Conservation (phyloP, 1,139 yeast genomes). For the Candida glucosophila region DNA sequence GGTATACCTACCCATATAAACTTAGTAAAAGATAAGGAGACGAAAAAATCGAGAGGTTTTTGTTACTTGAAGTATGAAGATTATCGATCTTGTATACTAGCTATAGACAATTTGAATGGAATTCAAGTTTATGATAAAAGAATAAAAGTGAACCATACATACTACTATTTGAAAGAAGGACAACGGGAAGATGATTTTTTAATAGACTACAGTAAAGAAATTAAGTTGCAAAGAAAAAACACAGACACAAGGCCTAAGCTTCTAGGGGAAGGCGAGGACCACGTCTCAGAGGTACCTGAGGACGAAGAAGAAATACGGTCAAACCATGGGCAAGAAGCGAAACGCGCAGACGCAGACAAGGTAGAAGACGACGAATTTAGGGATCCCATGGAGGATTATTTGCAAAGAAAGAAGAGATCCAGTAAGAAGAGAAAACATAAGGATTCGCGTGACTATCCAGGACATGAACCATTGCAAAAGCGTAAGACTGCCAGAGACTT, state of each 20-base stretch:
- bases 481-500: no score
- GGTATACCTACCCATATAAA: conserved; percentile 81
- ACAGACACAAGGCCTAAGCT: conserved; percentile 1
- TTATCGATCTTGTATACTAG: conserved; percentile 71
- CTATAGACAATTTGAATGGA: conserved; percentile 86
- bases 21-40: conserved; percentile 57
- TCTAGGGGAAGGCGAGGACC: conserved; percentile 4
- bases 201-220: conserved; percentile 18
- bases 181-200: conserved; percentile 38
- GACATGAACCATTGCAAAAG: no score
- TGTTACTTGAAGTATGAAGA: conserved; percentile 80
- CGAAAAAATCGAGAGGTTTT: conserved; percentile 69
- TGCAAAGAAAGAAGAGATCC: conserved; percentile 3
- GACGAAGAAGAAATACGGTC: conserved; percentile 1
- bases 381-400: conserved; percentile 11
- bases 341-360: conserved; percentile 1
- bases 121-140: conserved; percentile 47
- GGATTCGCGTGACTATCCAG: no score
- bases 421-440: no score
- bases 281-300: conserved; percentile 8
- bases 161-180: conserved; percentile 48
- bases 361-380: conserved; percentile 9
- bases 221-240: conserved; percentile 2
- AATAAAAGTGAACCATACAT: conserved; percentile 70
- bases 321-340: conserved; percentile 1